phyloP scores from a whole-genome alignment of 164 flowering plant species.

The Platanus orientalis region DNA sequence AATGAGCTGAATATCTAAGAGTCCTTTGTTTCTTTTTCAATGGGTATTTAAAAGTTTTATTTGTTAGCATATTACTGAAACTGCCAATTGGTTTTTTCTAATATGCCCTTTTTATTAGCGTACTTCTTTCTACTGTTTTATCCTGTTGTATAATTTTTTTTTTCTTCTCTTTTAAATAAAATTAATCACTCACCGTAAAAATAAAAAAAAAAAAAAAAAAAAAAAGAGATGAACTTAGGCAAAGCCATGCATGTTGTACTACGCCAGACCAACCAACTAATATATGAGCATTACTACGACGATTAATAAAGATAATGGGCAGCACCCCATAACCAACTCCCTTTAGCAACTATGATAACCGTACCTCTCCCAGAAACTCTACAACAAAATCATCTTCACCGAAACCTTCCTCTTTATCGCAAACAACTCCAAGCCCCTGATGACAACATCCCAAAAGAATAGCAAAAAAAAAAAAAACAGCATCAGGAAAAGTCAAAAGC shows the following conservation, averaged over 20 bases:
- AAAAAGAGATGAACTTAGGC: no score
- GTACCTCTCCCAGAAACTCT: slow-evolving; percentile 97
- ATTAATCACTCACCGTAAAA: no score
- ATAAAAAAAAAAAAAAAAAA: no score
- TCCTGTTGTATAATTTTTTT: no score
- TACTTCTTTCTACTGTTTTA: no score
- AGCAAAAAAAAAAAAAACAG: slow-evolving; percentile 1
- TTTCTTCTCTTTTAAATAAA: no score
- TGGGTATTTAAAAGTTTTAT: neutral
- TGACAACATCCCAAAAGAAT: slow-evolving; percentile 6
- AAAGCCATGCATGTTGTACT: no score
- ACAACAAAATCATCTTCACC: slow-evolving; percentile 92
- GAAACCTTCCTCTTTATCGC: slow-evolving; percentile 89
- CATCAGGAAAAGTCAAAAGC: neutral
- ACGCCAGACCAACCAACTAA: neutral
- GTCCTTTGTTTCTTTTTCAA: no score
- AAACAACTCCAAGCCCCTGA: slow-evolving; percentile 98
- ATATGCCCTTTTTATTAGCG: no score
- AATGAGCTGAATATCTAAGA: no score
- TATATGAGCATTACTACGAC: neutral
- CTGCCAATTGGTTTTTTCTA: neutral
- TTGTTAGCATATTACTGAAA: neutral
- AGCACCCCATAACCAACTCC: no score
- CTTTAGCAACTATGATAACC: slow-evolving; percentile 5
- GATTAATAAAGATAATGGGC: no score